phyloP scores from a whole-genome alignment of 1,139 yeast species.

The Saccharomycopsis crataegensis region DNA sequence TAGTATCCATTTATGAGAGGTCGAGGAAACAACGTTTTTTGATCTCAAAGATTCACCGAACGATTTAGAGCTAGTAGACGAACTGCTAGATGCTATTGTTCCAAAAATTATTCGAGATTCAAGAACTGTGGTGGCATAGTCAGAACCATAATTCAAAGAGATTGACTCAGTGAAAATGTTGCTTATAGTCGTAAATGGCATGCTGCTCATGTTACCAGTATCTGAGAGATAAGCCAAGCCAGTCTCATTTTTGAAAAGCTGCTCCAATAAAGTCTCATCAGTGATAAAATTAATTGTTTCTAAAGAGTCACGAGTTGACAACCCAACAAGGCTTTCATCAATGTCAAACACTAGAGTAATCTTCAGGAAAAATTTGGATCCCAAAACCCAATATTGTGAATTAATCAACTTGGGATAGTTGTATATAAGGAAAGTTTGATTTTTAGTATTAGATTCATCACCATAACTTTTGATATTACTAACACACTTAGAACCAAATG shows the following conservation, averaged over 20 bases:
- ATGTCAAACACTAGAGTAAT: slow-evolving; percentile 8
- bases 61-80: background rate
- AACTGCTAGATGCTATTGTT: background rate
- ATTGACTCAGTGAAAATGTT: slow-evolving; percentile 7
- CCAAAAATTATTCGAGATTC: slow-evolving; percentile 11
- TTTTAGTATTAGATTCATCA: background rate
- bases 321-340: slow-evolving; percentile 11
- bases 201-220: background rate
- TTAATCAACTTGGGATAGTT: slow-evolving; percentile 1
- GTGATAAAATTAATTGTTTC: slow-evolving; percentile 6
- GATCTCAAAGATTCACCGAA: too few relatives aligned
- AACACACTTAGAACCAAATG: background rate
- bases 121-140: slow-evolving; percentile 10
- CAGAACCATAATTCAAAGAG: slow-evolving; percentile 1
- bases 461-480: slow-evolving; percentile 7
- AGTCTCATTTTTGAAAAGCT: background rate
- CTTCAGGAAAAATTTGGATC: slow-evolving; percentile 4
- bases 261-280: background rate
- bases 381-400: slow-evolving; percentile 13
- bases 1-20: too few relatives aligned
- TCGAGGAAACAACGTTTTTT: too few relatives aligned
- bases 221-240: background rate
- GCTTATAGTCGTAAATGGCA: slow-evolving; percentile 6
- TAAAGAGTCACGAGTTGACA: slow-evolving; percentile 1
- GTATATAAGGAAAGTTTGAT: background rate